These are phyloP conservation scores for Avena sativa DNA, from an alignment of 176 grass and related monocot species.

Conservation along the genomic window DNA sequence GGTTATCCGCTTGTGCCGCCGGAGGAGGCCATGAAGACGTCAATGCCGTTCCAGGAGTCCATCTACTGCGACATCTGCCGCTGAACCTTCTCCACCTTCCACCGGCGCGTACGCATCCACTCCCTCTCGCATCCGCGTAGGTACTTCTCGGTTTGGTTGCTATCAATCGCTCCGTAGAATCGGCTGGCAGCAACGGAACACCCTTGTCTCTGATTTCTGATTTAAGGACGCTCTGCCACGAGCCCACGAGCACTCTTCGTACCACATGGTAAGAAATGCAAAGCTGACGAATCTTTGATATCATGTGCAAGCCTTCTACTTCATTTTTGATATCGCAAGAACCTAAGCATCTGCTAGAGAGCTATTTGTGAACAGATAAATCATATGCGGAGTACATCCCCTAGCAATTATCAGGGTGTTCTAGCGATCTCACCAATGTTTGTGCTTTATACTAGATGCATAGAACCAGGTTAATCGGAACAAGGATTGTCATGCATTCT, in stretches of 20 bases:
- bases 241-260: conserved; percentile 25
- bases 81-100: conserved; percentile 94
- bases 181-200: neutral
- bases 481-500: too few relatives aligned
- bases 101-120: conserved; percentile 68
- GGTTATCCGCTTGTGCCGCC: neutral
- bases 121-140: neutral
- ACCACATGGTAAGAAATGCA: conserved; percentile 40
- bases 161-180: neutral
- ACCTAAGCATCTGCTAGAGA: too few relatives aligned
- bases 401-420: too few relatives aligned
- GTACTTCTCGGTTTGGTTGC: neutral
- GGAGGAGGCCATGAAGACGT: conserved; percentile 50
- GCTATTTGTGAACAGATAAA: too few relatives aligned
- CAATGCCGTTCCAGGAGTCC: conserved; percentile 91
- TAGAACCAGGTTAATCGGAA: too few relatives aligned
- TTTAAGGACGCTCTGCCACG: conserved; percentile 75
- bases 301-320: too few relatives aligned
- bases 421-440: too few relatives aligned
- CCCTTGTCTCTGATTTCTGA: neutral
- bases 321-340: too few relatives aligned
- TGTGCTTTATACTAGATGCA: too few relatives aligned
- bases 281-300: neutral
- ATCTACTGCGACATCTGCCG: conserved; percentile 83
- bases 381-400: too few relatives aligned